These are phyloP conservation scores for Solanum chilense DNA, from an alignment of 257 asterid genomes.

Conservation along the genomic window DNA sequence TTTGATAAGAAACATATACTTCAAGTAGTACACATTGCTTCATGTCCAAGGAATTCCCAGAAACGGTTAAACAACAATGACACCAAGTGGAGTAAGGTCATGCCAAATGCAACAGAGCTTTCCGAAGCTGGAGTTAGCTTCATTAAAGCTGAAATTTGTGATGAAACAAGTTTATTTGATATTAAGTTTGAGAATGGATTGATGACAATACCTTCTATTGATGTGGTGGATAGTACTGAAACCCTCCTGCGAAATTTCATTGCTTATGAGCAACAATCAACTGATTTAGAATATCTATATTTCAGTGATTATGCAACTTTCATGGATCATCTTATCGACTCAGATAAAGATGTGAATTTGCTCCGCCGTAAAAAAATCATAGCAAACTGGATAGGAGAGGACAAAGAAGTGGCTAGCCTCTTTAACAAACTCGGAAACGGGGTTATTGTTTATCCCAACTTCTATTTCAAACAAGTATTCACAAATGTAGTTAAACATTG, in stretches of 20 bases:
- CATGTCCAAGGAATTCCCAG: background rate
- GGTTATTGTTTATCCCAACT: background rate
- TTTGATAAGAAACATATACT: background rate
- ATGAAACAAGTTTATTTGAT: background rate
- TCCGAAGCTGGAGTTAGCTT: slow-evolving; percentile 9
- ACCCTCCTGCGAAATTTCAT: slow-evolving; percentile 3
- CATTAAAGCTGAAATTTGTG: background rate
- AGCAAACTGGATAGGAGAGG: background rate
- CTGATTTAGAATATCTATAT: background rate
- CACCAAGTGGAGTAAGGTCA: background rate
- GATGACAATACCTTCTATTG: background rate
- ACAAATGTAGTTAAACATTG: no score
- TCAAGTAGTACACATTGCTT: background rate
- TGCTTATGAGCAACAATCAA: slow-evolving; percentile 4
- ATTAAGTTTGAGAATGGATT: background rate
- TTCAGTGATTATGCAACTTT: background rate
- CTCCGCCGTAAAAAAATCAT: background rate
- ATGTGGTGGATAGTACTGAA: slow-evolving; percentile 2
- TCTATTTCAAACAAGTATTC: background rate
- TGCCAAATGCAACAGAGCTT: slow-evolving; percentile 4
- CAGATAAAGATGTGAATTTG: background rate
- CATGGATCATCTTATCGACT: background rate
- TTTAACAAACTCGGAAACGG: background rate
- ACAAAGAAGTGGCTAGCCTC: background rate
- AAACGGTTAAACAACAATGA: background rate